These are phyloP conservation scores for Silene noctiflora DNA, from an alignment of 179 eudicot species.

Conservation along the genomic window DNA sequence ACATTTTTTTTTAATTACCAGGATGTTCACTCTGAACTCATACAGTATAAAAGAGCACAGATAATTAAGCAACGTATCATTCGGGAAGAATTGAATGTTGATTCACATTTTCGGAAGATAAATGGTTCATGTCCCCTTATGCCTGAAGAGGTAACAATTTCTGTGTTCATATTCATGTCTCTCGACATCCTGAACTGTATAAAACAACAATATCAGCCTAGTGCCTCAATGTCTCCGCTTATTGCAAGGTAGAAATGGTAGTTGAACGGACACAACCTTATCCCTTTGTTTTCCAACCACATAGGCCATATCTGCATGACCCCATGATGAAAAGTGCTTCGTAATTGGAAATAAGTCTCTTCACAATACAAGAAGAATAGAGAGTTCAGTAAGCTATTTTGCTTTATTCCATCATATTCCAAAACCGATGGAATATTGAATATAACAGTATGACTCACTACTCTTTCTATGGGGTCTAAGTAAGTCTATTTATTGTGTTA, in stretches of 20 bases:
- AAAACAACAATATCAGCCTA: background rate
- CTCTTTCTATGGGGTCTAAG: background rate
- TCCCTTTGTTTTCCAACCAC: background rate
- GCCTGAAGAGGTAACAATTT: slow-evolving; percentile 84
- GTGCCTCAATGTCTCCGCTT: background rate
- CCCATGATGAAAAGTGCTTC: background rate
- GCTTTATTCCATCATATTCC: background rate
- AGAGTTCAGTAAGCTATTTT: background rate
- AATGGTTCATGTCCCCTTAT: slow-evolving; percentile 92
- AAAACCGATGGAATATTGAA: background rate
- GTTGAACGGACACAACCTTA: background rate
- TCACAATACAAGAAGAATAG: background rate
- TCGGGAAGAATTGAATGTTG: slow-evolving; percentile 57
- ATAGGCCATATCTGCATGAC: background rate
- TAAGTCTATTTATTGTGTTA: background rate
- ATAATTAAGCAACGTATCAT: slow-evolving; percentile 78
- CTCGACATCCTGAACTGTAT: slow-evolving; percentile 6
- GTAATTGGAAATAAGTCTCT: background rate
- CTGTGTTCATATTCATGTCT: slow-evolving; percentile 6
- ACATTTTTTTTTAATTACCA: slow-evolving; percentile 21
- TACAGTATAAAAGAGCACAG: slow-evolving; percentile 77
- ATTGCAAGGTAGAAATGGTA: background rate
- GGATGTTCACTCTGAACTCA: slow-evolving; percentile 92
- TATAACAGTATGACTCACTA: background rate
- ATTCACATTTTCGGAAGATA: slow-evolving; percentile 59